Percentiles rank a stretch among this genome's conserved stretches.
Conservation (phyloP, 352 stramenopile genomes). For the Salisapilia sapeloensis region DNA sequence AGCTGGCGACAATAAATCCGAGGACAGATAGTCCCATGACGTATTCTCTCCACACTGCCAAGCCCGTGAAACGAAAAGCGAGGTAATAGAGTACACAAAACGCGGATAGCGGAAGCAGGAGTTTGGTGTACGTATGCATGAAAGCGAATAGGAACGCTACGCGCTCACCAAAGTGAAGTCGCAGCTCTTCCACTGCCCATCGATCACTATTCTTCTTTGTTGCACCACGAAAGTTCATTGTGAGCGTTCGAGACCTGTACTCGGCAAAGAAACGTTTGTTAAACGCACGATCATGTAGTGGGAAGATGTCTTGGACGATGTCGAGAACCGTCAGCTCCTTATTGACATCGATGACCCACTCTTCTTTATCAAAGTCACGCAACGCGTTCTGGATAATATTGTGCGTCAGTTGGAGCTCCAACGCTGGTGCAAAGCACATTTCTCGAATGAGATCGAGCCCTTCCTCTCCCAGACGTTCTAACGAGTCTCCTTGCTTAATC, state of each 20-base stretch:
- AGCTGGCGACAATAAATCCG: slow-evolving; percentile 51
- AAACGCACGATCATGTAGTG: slow-evolving; percentile 68
- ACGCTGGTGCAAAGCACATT: slow-evolving; percentile 71
- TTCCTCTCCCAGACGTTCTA: slow-evolving; percentile 51
- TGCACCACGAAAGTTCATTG: slow-evolving; percentile 43
- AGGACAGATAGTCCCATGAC: slow-evolving; percentile 47
- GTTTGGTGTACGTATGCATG: slow-evolving; percentile 84
- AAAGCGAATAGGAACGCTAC: slow-evolving; percentile 83
- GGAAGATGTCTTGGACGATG: slow-evolving; percentile 66
- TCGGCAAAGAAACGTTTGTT: slow-evolving; percentile 81
- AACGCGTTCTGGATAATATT: slow-evolving; percentile 82
- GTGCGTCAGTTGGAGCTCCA: slow-evolving; percentile 76
- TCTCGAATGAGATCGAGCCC: slow-evolving; percentile 61
- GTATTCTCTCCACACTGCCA: slow-evolving; percentile 51
- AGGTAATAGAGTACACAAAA: slow-evolving; percentile 64
- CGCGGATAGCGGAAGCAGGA: slow-evolving; percentile 48
- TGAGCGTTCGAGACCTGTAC: slow-evolving; percentile 70
- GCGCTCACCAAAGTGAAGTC: slow-evolving; percentile 74
- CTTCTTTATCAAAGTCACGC: slow-evolving; percentile 76
- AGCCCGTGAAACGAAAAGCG: slow-evolving; percentile 38
- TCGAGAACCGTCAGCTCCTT: slow-evolving; percentile 66
- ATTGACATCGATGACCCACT: slow-evolving; percentile 75
- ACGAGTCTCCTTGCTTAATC: slow-evolving; percentile 55
- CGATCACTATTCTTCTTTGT: slow-evolving; percentile 63
- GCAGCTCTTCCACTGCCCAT: slow-evolving; percentile 74